Percentiles rank a stretch among this genome's conserved stretches.
Evolutionary conservation across 306 rosid genomes (phyloP).

Genomic region (Trifolium repens): DNA sequence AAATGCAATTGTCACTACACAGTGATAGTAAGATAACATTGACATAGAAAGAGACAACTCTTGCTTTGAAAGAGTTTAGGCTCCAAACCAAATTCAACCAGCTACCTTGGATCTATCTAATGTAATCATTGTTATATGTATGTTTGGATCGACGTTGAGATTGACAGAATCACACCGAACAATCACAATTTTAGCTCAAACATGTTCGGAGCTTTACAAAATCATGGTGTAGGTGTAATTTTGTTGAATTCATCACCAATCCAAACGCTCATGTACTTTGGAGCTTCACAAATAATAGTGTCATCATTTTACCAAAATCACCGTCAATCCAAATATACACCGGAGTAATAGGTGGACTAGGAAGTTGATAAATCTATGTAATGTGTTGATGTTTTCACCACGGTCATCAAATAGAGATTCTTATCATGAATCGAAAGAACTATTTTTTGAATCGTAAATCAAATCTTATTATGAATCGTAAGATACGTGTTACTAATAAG

Average conservation of each 20-base stretch:
- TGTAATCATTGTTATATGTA: neutral
- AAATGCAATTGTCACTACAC: constrained; percentile 45
- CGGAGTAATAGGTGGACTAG: neutral
- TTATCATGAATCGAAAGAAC: too few species aligned
- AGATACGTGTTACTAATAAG: neutral
- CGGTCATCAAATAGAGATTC: neutral
- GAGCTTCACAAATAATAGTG: too few species aligned
- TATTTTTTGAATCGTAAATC: too few species aligned
- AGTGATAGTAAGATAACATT: constrained; percentile 26
- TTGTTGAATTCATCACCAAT: neutral
- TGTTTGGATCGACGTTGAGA: neutral
- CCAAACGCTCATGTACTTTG: neutral
- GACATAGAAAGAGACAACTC: constrained; percentile 46
- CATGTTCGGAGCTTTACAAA: neutral
- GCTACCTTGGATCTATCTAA: constrained; percentile 20
- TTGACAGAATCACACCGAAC: neutral
- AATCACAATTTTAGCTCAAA: too few species aligned
- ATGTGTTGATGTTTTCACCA: constrained; percentile 3
- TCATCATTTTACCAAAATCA: too few species aligned
- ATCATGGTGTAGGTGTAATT: neutral
- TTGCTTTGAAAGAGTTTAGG: constrained; percentile 36
- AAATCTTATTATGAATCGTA: too few species aligned
- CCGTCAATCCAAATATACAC: too few species aligned
- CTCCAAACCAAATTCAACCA: constrained; percentile 45
- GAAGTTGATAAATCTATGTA: constrained; percentile 11